These are phyloP conservation scores for Xylaria nigripes DNA, from an alignment of 495 filamentous ascomycete species.

Conservation along the genomic window DNA sequence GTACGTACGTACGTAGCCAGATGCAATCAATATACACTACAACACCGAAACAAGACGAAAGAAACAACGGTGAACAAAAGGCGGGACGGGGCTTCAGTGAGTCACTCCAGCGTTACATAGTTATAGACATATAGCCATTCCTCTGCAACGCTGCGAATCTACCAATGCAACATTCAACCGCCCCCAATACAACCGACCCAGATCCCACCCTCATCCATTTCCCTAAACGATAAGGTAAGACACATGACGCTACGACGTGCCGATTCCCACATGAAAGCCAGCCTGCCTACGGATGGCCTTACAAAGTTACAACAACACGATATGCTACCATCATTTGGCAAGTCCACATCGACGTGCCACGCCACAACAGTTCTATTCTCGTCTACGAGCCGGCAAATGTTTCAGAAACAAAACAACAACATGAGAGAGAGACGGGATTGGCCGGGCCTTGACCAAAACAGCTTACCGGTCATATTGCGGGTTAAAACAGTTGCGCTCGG, in stretches of 20 bases:
- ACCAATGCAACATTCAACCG: background rate
- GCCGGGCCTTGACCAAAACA: background rate
- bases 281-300: background rate
- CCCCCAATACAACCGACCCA: background rate
- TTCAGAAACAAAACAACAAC: background rate
- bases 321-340: background rate
- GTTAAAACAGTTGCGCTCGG: background rate
- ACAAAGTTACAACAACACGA: background rate
- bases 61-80: background rate
- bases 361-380: background rate
- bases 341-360: background rate
- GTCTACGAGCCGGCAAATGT: background rate
- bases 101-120: background rate
- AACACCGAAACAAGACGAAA: too few relatives aligned
- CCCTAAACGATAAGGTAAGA: background rate
- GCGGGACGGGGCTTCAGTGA: background rate
- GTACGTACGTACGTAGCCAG: too few relatives aligned
- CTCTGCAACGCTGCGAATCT: background rate
- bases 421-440: background rate
- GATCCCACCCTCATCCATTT: too few relatives aligned
- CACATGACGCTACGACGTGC: background rate
- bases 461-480: background rate
- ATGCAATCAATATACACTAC: too few relatives aligned
- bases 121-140: background rate
- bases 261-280: background rate